These are phyloP conservation scores for Erysimum cheiri DNA, from an alignment of 441 rosid species.

Conservation along the genomic window DNA sequence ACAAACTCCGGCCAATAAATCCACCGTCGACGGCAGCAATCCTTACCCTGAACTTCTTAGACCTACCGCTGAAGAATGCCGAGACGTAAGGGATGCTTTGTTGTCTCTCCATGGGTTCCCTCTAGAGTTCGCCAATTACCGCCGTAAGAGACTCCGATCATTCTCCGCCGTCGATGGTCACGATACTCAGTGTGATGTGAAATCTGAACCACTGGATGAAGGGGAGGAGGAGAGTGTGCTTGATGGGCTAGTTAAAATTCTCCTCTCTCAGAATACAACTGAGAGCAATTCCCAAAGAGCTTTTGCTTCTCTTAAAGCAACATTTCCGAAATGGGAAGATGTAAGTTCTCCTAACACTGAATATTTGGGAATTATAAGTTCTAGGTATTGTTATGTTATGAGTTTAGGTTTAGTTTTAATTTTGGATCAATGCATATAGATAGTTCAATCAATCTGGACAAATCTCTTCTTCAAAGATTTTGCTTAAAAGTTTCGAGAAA, in stretches of 20 bases:
- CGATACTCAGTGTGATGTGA: not conserved
- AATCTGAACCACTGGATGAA: slow-evolving; percentile 19
- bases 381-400: slow-evolving; percentile 26
- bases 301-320: slow-evolving; percentile 71
- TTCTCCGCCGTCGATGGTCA: slow-evolving; percentile 2
- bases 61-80: slow-evolving; percentile 71
- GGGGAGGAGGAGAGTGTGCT: slow-evolving; percentile 62
- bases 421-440: not conserved
- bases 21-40: slow-evolving; percentile 43
- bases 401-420: slow-evolving; percentile 44
- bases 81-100: slow-evolving; percentile 68
- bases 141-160: slow-evolving; percentile 52
- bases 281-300: slow-evolving; percentile 77
- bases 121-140: slow-evolving; percentile 64
- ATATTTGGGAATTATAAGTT: not conserved
- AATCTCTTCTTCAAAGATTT: not conserved
- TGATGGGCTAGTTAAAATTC: slow-evolving; percentile 75
- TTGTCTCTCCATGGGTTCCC: slow-evolving; percentile 81
- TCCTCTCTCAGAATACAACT: slow-evolving; percentile 85
- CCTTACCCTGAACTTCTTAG: slow-evolving; percentile 59
- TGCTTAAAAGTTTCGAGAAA: not conserved
- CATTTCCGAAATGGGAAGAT: slow-evolving; percentile 72
- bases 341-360: slow-evolving; percentile 48
- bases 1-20: slow-evolving; percentile 29
- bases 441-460: not conserved